These are phyloP conservation scores for Macrotyloma uniflorum DNA, from an alignment of 306 rosid genomes.

Conservation along the genomic window DNA sequence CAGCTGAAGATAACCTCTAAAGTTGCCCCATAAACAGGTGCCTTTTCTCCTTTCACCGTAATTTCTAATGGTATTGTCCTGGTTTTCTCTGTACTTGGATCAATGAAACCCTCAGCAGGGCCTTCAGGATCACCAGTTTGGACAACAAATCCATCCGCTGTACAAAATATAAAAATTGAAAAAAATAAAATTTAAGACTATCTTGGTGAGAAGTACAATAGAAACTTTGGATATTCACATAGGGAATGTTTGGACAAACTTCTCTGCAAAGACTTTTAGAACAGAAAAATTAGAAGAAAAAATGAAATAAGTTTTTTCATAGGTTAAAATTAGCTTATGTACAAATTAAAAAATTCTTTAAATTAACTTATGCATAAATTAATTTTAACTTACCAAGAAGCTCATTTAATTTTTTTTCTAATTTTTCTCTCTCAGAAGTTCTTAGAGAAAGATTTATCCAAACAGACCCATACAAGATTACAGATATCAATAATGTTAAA, in stretches of 20 bases:
- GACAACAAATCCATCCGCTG: slow-evolving; percentile 98
- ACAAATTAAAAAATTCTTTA: no score
- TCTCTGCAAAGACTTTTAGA: no score
- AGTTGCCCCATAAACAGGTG: slow-evolving; percentile 87
- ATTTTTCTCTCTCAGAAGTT: no score
- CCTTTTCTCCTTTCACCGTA: slow-evolving; percentile 77
- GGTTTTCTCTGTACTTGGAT: slow-evolving; percentile 92
- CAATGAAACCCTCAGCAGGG: slow-evolving; percentile 98
- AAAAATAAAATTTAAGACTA: slow-evolving; percentile 31
- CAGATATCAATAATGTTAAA: not conserved
- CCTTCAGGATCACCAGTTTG: slow-evolving; percentile 99
- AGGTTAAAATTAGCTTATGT: no score
- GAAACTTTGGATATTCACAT: slow-evolving; percentile 6
- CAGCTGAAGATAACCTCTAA: slow-evolving; percentile 70
- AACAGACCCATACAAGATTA: not conserved
- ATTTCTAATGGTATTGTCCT: slow-evolving; percentile 86
- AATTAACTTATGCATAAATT: no score
- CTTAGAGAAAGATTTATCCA: no score
- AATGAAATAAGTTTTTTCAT: no score
- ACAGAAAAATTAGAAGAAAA: no score
- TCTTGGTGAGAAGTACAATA: no score
- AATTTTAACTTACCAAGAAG: no score
- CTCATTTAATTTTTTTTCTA: no score
- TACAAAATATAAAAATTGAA: not conserved
- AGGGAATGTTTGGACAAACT: no score